Percentiles rank a stretch among this genome's conserved stretches.
Evolutionary conservation across 257 asterid species (phyloP).

Genomic region (Nicotiana obtusifolia): DNA sequence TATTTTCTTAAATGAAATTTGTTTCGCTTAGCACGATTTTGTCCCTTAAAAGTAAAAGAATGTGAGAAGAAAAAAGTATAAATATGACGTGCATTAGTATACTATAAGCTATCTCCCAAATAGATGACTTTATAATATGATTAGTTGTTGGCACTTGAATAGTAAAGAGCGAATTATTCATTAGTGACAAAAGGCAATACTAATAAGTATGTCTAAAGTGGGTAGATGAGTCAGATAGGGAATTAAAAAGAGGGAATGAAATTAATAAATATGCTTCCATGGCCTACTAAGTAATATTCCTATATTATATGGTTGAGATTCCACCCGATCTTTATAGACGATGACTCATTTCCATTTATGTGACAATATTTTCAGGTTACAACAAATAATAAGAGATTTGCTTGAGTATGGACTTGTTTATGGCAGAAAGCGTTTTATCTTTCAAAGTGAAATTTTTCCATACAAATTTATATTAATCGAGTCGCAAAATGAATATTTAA

Average conservation of each 20-base stretch:
- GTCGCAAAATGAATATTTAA: too few species aligned
- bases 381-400: too few species aligned
- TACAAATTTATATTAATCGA: too few species aligned
- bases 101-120: background rate
- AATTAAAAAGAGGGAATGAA: background rate
- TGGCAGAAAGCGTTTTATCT: too few species aligned
- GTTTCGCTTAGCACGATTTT: background rate
- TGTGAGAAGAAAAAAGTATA: background rate
- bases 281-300: background rate
- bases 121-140: background rate
- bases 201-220: too few species aligned
- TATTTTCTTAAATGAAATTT: background rate
- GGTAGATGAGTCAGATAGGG: background rate
- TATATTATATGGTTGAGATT: background rate
- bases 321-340: background rate
- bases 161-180: background rate
- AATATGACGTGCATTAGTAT: background rate
- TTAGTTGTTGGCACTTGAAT: background rate
- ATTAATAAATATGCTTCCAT: background rate
- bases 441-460: too few species aligned
- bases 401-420: too few species aligned
- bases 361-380: background rate
- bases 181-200: too few species aligned
- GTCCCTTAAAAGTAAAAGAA: background rate
- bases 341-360: background rate